A percentile compares a stretch with the other conserved stretches of the same genome.
Conservation (phyloP, 2,329 filamentous ascomycete species). For the Hyphodiscus sp. region DNA sequence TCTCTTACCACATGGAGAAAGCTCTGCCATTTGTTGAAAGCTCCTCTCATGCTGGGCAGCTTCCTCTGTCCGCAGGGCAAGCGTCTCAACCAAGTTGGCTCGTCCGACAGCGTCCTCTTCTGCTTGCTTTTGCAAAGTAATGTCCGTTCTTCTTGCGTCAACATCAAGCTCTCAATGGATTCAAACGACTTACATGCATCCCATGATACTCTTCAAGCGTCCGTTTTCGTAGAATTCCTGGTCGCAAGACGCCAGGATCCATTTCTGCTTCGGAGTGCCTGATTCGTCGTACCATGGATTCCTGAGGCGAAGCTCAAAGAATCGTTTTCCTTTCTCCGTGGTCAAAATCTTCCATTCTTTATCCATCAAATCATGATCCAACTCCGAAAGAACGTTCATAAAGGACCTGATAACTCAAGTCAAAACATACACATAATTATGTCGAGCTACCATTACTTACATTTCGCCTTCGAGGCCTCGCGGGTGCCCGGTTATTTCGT, state of each 20-base stretch:
- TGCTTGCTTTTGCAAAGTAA: conserved; percentile 18
- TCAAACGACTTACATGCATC: conserved; percentile 15
- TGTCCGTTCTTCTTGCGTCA: conserved; percentile 15
- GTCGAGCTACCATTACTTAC: conserved; percentile 29
- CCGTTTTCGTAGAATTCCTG: conserved; percentile 22
- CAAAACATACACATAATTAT: not conserved
- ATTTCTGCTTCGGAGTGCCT: conserved; percentile 16
- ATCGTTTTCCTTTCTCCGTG: conserved; percentile 11
- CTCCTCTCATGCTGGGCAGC: conserved; percentile 17
- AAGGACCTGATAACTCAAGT: conserved; percentile 10
- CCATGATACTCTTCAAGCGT: conserved; percentile 21
- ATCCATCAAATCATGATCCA: conserved; percentile 12
- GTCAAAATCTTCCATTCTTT: conserved; percentile 20
- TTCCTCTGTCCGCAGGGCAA: conserved; percentile 19
- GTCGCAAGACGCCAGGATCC: conserved; percentile 20
- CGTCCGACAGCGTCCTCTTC: conserved; percentile 14
- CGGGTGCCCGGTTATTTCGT: conserved; percentile 43
- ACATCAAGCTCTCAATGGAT: not conserved
- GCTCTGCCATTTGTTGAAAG: conserved; percentile 21
- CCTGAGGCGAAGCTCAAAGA: conserved; percentile 29
- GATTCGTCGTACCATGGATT: conserved; percentile 22
- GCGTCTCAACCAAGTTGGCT: conserved; percentile 15
- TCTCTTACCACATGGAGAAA: conserved; percentile 18
- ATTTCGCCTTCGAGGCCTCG: conserved; percentile 33
- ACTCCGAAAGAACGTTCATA: conserved; percentile 34